These are phyloP conservation scores for Aureobasidium zeae DNA, from an alignment of 2,329 filamentous ascomycete genomes.

Conservation along the genomic window DNA sequence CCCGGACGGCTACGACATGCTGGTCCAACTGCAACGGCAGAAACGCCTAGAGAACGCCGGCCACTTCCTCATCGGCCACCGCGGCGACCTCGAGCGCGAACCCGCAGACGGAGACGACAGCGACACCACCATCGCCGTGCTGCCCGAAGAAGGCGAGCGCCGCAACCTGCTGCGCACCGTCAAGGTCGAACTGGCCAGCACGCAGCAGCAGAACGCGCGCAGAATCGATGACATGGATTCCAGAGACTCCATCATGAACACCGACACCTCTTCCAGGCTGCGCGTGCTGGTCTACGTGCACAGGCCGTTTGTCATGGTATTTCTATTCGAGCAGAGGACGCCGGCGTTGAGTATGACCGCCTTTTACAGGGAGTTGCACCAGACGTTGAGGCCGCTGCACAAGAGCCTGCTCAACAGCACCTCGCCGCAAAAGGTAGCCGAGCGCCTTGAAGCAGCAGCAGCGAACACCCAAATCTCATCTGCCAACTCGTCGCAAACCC, in stretches of 20 bases:
- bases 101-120: constrained; percentile 35
- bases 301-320: constrained; percentile 67
- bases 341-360: constrained; percentile 40
- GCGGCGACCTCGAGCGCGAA: constrained; percentile 51
- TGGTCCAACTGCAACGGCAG: constrained; percentile 52
- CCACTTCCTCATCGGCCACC: constrained; percentile 59
- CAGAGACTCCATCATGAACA: neutral
- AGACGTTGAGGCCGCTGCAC: constrained; percentile 42
- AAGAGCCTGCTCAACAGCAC: constrained; percentile 37
- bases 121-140: constrained; percentile 18
- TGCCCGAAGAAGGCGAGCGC: constrained; percentile 25
- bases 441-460: constrained; percentile 31
- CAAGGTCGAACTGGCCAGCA: constrained; percentile 55
- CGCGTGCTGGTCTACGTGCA: constrained; percentile 64
- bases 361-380: constrained; percentile 44
- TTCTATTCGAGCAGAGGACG: constrained; percentile 58
- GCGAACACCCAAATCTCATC: too few relatives aligned
- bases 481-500: too few relatives aligned
- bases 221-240: neutral
- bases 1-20: constrained; percentile 39
- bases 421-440: constrained; percentile 32
- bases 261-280: constrained; percentile 31
- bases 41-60: constrained; percentile 38
- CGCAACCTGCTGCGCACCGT: constrained; percentile 57
- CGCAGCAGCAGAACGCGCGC: neutral